Base-by-base conservation (phyloP, 192 early-diverging fungal genomes). In the Dimargaris verticillata region DNA sequence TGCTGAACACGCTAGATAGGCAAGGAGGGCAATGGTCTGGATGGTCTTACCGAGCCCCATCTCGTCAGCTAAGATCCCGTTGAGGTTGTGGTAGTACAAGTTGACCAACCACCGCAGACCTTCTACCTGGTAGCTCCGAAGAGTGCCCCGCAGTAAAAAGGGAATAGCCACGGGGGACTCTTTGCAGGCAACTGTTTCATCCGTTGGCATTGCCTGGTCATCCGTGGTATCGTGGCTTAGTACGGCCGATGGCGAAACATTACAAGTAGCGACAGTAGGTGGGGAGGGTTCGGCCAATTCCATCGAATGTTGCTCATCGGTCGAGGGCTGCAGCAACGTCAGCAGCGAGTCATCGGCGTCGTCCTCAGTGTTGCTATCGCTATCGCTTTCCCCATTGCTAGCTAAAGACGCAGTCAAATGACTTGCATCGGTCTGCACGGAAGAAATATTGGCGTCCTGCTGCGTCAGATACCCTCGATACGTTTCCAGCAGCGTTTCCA, bases 21-120 rank as follows among this genome's bases (percentile, higher is more conserved):
- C 84, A 24, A 83, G 66, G n/a, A 83, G 68, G 10, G 81, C 81
- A 62, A 83, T 83, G 17, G 81, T 80, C 44, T 83, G 81, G 65
- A 81, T 80, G 0, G 81, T 83, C 67, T 88, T 76, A 63, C 76
- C 71, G 15, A 83, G 70, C 28, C 82, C 82, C 82, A 83, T 83
- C 57, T 83, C 82, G 53, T 83, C 82, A 0, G 82, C 82, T 29
- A 83, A 64, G 52, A 83, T 83, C 33, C 82, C 82, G 64, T 90
- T 93, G 50, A 92, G 68, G 3, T 84, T 82, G 57, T 92, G 88
- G 48, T 80, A 80, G 68, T 92, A 93, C 41, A 96, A 71, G 57
- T 78, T 82, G 17, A 85, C 86, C 28, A 96, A 72, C 93, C 93
- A 96, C 62, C 89, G 88, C 67, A 93, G 70, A 3, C 93, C 93